Evolutionary conservation across 805 yeast species (phyloP), one percentile per base, ranked within the genome.

Genomic region (Lipomyces starkeyi): DNA sequence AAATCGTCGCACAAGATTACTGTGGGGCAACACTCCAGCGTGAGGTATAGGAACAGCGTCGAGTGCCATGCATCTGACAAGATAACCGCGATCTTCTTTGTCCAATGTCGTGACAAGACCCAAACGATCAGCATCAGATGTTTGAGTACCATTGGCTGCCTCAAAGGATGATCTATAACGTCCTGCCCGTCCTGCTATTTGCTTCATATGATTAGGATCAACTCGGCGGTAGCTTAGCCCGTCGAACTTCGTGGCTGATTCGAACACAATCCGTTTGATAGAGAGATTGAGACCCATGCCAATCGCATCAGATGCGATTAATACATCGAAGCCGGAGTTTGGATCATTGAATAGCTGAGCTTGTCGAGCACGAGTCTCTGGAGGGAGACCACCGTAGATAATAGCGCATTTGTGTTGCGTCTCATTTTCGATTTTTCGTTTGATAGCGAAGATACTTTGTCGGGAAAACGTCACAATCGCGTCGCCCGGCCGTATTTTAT

Each of bases 121-220:
- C 70, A 69, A 20, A 67, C 70, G 9, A 59, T 66, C 27, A 13
- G 32, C 22, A n/a, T 61, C 25, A 49, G 64, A 57, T 14, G 53
- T 49, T 25, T 40, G 59, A 43, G 59, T 62, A 7, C 37, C 32
- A 3, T 49, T 32, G 17, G n/a, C n/a, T 13, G 25, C 55, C 11
- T 58, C 72, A 58, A 5, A 77, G 43, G 66, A 34, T 3, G 74
- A 64, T 27, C 79, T 77, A 9, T 81, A 95, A 69, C 99, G 80
- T 1, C 99, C 99, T 0, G 99, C 99, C 70, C 99, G 83, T 0
- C 99, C 99, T 3, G 95, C 98, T 69, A 95, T 94, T 77, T 95
- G 99, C 77, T 93, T 93, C 35, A 89, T 84, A 65, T 88, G 87
- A 0, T 97, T 89, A 3, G 84, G 79, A 0, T 90, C 81, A 37